phyloP scores from a whole-genome alignment of 2,329 filamentous ascomycete genomes.

The Diplodia scrobiculata region DNA sequence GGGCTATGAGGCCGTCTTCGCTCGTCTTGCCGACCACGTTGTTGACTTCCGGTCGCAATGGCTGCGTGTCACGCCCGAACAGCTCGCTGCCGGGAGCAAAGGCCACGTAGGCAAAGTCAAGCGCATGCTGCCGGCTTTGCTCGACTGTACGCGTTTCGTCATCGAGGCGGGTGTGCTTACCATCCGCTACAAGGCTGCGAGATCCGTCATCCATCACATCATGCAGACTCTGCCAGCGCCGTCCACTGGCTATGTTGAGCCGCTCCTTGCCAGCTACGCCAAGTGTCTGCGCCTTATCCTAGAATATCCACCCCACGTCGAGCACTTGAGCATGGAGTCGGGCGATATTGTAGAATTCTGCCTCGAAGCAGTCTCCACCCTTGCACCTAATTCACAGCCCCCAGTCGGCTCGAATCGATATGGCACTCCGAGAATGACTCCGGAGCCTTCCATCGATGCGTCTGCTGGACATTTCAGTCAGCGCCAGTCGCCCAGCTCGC shows the following conservation, averaged over 20 bases:
- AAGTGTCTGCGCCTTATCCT: conserved; percentile 73
- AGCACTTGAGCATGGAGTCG: conserved; percentile 76
- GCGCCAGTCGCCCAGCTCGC: conserved; percentile 30
- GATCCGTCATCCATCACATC: conserved; percentile 78
- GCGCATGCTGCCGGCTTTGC: conserved; percentile 66
- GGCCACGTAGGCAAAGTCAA: conserved; percentile 32
- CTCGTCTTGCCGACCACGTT: background rate
- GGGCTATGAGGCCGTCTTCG: too few relatives aligned
- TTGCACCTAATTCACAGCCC: conserved; percentile 36
- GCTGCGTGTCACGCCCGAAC: background rate
- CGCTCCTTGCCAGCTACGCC: conserved; percentile 74
- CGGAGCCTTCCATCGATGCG: conserved; percentile 37
- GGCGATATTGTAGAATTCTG: conserved; percentile 70
- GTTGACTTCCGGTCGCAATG: background rate
- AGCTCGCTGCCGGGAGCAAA: background rate
- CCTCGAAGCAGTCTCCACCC: conserved; percentile 58
- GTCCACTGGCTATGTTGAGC: conserved; percentile 66
- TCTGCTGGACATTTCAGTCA: conserved; percentile 30
- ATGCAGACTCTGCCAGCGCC: conserved; percentile 68
- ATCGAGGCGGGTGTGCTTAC: conserved; percentile 69
- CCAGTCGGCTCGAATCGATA: conserved; percentile 35
- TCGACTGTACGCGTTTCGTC: conserved; percentile 69
- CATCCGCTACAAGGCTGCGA: conserved; percentile 75
- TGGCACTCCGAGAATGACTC: conserved; percentile 25
- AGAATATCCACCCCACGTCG: conserved; percentile 72